phyloP scores from a whole-genome alignment of 1,284 basidiomycete genomes.

The Dichomitus squalens region DNA sequence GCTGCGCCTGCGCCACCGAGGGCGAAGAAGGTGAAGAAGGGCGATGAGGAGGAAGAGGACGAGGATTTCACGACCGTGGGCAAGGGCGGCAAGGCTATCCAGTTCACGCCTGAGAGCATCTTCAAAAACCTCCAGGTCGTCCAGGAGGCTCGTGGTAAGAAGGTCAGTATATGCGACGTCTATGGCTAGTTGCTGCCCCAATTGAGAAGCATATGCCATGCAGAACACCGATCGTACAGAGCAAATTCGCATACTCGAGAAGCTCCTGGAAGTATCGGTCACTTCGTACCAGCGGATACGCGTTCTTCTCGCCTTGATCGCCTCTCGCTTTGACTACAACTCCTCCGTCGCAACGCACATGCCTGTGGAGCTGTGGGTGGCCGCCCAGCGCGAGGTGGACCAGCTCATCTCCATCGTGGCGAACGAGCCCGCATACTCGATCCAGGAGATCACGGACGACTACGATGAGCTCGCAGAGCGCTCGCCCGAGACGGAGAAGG shows the following conservation, averaged over 20 bases:
- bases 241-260: constrained; percentile 90
- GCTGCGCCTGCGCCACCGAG: constrained; percentile 43
- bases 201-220: not conserved
- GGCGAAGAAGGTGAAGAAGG: constrained; percentile 45
- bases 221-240: constrained; percentile 96
- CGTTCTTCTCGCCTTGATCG: constrained; percentile 91
- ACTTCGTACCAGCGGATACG: constrained; percentile 94
- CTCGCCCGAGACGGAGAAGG: constrained; percentile 70
- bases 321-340: constrained; percentile 97
- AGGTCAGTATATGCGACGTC: constrained; percentile 53
- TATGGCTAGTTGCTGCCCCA: not conserved
- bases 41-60: constrained; percentile 38
- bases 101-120: constrained; percentile 86
- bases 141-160: constrained; percentile 95
- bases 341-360: constrained; percentile 86
- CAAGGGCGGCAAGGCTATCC: constrained; percentile 84
- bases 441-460: constrained; percentile 88
- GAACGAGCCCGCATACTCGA: constrained; percentile 72
- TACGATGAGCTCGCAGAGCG: constrained; percentile 94
- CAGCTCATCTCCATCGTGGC: constrained; percentile 82
- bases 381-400: constrained; percentile 89
- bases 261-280: constrained; percentile 85
- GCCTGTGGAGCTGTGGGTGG: constrained; percentile 91
- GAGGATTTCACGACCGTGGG: constrained; percentile 90
- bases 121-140: constrained; percentile 93